Base-by-base conservation (phyloP, 352 stramenopile species). In the Phytophthora pluvialis region DNA sequence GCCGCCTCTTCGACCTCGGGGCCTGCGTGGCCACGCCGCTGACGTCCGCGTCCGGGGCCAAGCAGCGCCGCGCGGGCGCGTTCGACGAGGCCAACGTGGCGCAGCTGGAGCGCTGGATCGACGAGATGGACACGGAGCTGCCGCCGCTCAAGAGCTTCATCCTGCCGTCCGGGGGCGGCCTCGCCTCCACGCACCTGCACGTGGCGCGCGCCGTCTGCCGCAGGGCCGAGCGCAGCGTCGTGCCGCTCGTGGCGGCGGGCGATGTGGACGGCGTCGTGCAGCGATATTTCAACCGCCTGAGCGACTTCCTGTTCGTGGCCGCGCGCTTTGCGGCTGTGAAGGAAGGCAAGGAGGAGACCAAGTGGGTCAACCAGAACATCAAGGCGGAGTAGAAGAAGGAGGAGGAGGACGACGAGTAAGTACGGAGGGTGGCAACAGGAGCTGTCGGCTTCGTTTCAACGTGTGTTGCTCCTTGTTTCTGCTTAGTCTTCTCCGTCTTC, bases 241-340 rank as follows among this genome's bases (percentile, higher is more conserved):
- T 97, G 53, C 84, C 86, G 4, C 76, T 98, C 9, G 80, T 90
- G 11, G 73, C 62, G 1, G 67, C 73, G 0, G 87, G 87, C 0
- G 75, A 96, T 54, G 88, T 96, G 25, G 89, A 97, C 39, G 56
- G 71, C 3, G 75, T 88, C 9, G 88, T 97, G 5, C 70, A 86
- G 51, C 75, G 81, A 45, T 98, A 93, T 56, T 60, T 97, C 36
- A 97, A 97, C 67, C 75, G 88, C 5, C 64, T 97, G 29, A 87
- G 89, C 71, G 89, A 97, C 70, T 95, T 97, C 49, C 56, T 97
- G 12, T 97, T 96, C 63, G 85, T 95, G n/a, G 80, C 88, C 8
- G 83, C 83, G 29, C 83, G 83, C 29, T 88, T 77, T 49, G 76
- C 81, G 9, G 83, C 83, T 12, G 35, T 87, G 12, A 75, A 70